Evolutionary conservation across 805 yeast species (phyloP).

Genomic region (Metschnikowia henanensis): DNA sequence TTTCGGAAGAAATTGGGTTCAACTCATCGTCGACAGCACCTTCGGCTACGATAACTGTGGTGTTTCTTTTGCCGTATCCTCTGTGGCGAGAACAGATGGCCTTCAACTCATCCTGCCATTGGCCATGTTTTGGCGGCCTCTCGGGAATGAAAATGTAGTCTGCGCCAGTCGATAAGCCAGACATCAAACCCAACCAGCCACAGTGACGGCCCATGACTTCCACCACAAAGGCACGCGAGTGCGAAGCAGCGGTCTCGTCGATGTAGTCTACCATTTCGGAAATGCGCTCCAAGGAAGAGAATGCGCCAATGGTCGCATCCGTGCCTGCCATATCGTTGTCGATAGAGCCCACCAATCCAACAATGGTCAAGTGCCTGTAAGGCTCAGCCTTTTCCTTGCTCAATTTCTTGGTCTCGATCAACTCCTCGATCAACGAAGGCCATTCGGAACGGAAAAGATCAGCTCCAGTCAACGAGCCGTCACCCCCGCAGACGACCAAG

Average conservation of each 20-base stretch:
- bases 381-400: constrained; percentile 46
- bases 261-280: constrained; percentile 76
- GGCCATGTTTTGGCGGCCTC: constrained; percentile 60
- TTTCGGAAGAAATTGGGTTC: constrained; percentile 63
- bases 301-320: constrained; percentile 81
- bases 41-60: constrained; percentile 80
- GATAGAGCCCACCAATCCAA: constrained; percentile 80
- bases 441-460: constrained; percentile 75
- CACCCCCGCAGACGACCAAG: constrained; percentile 80
- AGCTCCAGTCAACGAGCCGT: constrained; percentile 82
- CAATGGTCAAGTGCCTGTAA: constrained; percentile 60
- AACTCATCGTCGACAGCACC: constrained; percentile 76
- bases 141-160: constrained; percentile 83
- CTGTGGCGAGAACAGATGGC: constrained; percentile 65
- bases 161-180: constrained; percentile 79
- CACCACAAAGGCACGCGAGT: constrained; percentile 78
- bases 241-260: constrained; percentile 82
- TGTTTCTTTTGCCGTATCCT: constrained; percentile 70
- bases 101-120: constrained; percentile 70
- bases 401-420: constrained; percentile 45
- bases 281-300: constrained; percentile 73
- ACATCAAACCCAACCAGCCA: constrained; percentile 84
- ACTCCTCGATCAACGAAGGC: constrained; percentile 67
- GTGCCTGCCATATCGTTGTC: constrained; percentile 87
- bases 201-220: constrained; percentile 92